Percentiles rank a stretch among this genome's conserved stretches.
Evolutionary conservation across 305 asterid genomes (phyloP).

Genomic region (Solanum hybrid): DNA sequence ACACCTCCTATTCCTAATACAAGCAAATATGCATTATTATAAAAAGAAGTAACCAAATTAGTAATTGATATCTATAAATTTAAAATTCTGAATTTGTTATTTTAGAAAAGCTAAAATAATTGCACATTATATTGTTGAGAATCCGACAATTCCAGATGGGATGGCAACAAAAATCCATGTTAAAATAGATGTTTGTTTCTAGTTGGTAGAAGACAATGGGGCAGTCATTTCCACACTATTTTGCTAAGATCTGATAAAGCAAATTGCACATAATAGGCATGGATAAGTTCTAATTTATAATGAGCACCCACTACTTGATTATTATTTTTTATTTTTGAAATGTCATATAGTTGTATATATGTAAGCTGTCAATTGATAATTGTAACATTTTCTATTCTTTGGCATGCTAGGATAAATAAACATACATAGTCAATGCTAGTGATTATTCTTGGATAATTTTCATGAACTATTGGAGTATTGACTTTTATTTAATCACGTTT

Average conservation of each 20-base stretch:
- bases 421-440: background rate
- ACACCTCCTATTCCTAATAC: background rate
- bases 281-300: constrained; percentile 2
- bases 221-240: background rate
- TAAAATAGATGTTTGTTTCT: constrained; percentile 5
- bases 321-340: background rate
- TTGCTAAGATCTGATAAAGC: background rate
- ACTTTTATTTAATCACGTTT: background rate
- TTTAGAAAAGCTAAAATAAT: background rate
- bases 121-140: background rate
- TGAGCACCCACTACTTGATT: background rate
- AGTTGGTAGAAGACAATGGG: constrained; percentile 7
- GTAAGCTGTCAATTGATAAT: background rate
- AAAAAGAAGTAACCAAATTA: background rate
- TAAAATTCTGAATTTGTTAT: background rate
- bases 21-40: background rate
- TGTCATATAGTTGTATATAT: background rate
- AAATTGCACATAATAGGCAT: background rate
- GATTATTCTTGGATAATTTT: background rate
- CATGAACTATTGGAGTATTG: background rate
- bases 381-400: background rate
- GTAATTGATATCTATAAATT: background rate
- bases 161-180: constrained; percentile 1
- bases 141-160: constrained; percentile 7
- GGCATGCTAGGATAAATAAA: background rate